These are phyloP conservation scores for Arabis hirsuta DNA, from an alignment of 345 rosid genomes.

Conservation along the genomic window DNA sequence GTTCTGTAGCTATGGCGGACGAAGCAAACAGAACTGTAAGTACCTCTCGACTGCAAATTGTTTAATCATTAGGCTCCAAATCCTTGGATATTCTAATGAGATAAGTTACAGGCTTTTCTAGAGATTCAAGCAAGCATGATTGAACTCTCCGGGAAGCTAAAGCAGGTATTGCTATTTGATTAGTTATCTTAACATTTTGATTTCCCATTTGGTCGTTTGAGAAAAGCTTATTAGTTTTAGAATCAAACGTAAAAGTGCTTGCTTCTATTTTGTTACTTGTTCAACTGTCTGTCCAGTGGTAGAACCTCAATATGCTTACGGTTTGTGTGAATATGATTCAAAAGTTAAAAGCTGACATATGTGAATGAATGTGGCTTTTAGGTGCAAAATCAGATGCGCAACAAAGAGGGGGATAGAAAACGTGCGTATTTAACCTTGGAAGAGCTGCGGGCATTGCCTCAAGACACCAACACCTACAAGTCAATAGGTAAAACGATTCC, in stretches of 20 bases:
- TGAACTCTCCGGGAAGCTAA: slow-evolving; percentile 56
- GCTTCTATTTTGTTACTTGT: background rate
- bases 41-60: background rate
- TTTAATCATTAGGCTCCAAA: background rate
- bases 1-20: slow-evolving; percentile 43
- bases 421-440: slow-evolving; percentile 93
- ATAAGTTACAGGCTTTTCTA: slow-evolving; percentile 47
- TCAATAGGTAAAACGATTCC: slow-evolving; percentile 58
- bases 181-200: background rate
- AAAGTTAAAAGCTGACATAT: background rate
- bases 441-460: slow-evolving; percentile 77
- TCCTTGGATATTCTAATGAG: background rate
- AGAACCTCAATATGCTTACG: too few relatives aligned
- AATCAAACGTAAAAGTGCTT: background rate
- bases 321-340: too few relatives aligned
- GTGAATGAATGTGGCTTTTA: slow-evolving; percentile 40
- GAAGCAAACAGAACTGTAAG: slow-evolving; percentile 43
- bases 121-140: slow-evolving; percentile 69
- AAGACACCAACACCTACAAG: slow-evolving; percentile 86
- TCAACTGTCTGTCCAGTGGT: background rate
- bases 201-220: slow-evolving; percentile 4
- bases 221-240: background rate
- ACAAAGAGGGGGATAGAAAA: slow-evolving; percentile 90
- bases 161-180: slow-evolving; percentile 45
- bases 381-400: slow-evolving; percentile 89